These are phyloP conservation scores for Exophiala lecanii-corni DNA, from an alignment of 2,329 filamentous ascomycete species.

Conservation along the genomic window DNA sequence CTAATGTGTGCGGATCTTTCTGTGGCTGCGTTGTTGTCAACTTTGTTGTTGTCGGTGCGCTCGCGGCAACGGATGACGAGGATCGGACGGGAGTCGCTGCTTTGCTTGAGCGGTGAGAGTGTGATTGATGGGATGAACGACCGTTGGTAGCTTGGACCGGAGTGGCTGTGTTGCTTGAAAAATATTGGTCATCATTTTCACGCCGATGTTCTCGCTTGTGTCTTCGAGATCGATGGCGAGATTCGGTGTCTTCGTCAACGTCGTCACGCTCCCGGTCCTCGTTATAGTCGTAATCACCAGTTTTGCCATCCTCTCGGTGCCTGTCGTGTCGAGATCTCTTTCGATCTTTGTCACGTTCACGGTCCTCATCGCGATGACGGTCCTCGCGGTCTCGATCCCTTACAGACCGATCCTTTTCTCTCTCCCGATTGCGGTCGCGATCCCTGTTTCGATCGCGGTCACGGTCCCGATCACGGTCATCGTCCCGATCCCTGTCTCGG, in stretches of 20 bases:
- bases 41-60: slow-evolving; percentile 2
- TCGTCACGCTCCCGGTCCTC: slow-evolving; percentile 19
- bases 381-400: slow-evolving; percentile 29
- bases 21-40: too few relatives aligned
- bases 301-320: slow-evolving; percentile 19
- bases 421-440: slow-evolving; percentile 20
- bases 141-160: not conserved
- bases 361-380: slow-evolving; percentile 37
- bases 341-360: slow-evolving; percentile 30
- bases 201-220: slow-evolving; percentile 33
- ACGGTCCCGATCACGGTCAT: slow-evolving; percentile 25
- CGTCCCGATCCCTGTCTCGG: slow-evolving; percentile 12
- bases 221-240: slow-evolving; percentile 33
- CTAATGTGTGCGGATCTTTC: slow-evolving; percentile 63
- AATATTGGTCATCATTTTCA: slow-evolving; percentile 24
- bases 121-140: slow-evolving; percentile 17
- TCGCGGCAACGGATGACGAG: not conserved
- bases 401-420: slow-evolving; percentile 25
- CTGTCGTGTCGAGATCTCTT: slow-evolving; percentile 15
- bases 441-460: slow-evolving; percentile 7
- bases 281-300: slow-evolving; percentile 20
- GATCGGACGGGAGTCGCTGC: slow-evolving; percentile 12
- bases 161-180: not conserved
- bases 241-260: slow-evolving; percentile 18
- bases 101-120: slow-evolving; percentile 22